Evolutionary conservation across 2,329 filamentous ascomycete genomes (phyloP).

Genomic region (Colletotrichum magnum): DNA sequence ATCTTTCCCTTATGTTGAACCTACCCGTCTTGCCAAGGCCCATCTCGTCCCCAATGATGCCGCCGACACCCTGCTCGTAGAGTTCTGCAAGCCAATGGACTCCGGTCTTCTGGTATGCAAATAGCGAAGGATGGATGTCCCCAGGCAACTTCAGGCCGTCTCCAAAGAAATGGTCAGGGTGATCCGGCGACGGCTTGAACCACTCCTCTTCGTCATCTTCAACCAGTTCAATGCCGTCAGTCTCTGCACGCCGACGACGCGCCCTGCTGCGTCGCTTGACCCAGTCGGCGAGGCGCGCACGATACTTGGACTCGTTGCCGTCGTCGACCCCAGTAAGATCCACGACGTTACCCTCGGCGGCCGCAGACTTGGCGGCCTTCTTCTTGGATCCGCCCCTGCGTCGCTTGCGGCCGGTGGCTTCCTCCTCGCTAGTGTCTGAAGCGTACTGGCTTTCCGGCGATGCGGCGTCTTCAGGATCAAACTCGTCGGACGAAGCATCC

Average conservation of each 20-base stretch:
- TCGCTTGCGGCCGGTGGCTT: slow-evolving; percentile 55
- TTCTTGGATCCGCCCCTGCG: slow-evolving; percentile 63
- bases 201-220: slow-evolving; percentile 74
- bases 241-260: slow-evolving; percentile 52
- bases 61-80: slow-evolving; percentile 89
- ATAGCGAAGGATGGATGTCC: slow-evolving; percentile 92
- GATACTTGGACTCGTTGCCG: slow-evolving; percentile 87
- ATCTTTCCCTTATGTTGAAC: background rate
- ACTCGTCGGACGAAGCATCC: slow-evolving; percentile 62
- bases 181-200: slow-evolving; percentile 87
- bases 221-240: slow-evolving; percentile 54
- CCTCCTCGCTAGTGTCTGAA: slow-evolving; percentile 54
- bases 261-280: slow-evolving; percentile 65
- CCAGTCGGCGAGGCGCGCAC: slow-evolving; percentile 83
- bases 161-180: slow-evolving; percentile 81
- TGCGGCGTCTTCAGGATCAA: slow-evolving; percentile 51
- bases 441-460: slow-evolving; percentile 44
- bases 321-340: slow-evolving; percentile 81
- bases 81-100: slow-evolving; percentile 97
- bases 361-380: slow-evolving; percentile 43
- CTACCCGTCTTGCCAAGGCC: slow-evolving; percentile 89
- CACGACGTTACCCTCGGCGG: slow-evolving; percentile 54
- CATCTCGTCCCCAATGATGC: slow-evolving; percentile 98
- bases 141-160: slow-evolving; percentile 87
- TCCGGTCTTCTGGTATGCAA: slow-evolving; percentile 97